Evolutionary conservation across 352 stramenopile species (phyloP).

Genomic region (Phytopythium montanum): DNA sequence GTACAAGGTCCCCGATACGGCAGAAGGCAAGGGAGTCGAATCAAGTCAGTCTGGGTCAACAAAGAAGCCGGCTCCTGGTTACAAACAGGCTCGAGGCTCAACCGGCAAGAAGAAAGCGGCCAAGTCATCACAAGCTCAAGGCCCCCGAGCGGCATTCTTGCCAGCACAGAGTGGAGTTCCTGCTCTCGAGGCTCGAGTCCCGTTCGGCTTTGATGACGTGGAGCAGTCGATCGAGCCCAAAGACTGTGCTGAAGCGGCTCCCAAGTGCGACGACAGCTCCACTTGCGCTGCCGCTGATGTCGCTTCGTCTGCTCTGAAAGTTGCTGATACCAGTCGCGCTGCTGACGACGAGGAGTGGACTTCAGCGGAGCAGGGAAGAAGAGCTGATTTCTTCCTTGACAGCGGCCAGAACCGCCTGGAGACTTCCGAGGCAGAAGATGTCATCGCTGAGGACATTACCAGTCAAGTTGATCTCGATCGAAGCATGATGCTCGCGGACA

Average conservation of each 20-base stretch:
- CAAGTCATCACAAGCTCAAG: neutral
- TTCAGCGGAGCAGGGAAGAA: neutral
- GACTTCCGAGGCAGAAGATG: neutral
- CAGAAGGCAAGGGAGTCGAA: neutral
- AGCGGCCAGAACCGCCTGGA: neutral
- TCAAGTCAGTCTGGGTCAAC: neutral
- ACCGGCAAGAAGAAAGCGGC: neutral
- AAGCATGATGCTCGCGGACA: neutral
- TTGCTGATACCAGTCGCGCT: neutral
- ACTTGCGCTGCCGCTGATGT: neutral
- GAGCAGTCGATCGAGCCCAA: neutral
- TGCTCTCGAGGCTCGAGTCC: neutral
- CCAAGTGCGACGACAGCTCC: neutral
- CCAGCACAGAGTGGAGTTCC: neutral
- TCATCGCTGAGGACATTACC: neutral
- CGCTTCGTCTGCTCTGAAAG: neutral
- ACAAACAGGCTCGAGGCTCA: neutral
- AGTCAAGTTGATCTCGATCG: neutral
- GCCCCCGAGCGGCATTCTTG: neutral
- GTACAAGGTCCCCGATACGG: neutral
- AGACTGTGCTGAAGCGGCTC: neutral
- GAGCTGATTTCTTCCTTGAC: neutral
- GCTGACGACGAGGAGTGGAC: neutral
- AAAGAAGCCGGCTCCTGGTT: conserved; percentile 1
- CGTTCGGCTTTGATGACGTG: conserved; percentile 3